Evolutionary conservation across 352 stramenopile species (phyloP).

Genomic region (Pythium plurisporium): DNA sequence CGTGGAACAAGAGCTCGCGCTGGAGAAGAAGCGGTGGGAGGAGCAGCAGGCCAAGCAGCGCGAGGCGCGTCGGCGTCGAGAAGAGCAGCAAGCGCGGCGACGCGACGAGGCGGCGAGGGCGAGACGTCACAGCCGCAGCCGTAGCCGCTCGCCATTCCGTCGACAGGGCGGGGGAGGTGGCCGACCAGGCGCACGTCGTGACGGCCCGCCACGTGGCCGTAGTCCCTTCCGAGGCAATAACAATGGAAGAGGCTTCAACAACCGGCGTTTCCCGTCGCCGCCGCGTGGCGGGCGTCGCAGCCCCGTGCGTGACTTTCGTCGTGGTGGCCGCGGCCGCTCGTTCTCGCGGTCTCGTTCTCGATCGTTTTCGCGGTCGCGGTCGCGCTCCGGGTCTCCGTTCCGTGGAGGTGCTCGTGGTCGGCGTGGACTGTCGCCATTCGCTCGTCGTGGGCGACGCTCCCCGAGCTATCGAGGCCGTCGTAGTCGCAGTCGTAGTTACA

Average conservation of each 20-base stretch:
- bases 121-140: neutral
- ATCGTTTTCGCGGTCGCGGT: conserved; percentile 20
- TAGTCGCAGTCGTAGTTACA: conserved; percentile 33
- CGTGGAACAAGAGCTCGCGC: conserved; percentile 10
- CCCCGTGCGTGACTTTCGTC: neutral
- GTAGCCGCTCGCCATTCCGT: conserved; percentile 17
- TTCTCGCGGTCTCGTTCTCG: conserved; percentile 13
- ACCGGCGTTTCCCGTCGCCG: neutral
- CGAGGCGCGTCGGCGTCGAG: neutral
- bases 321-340: neutral
- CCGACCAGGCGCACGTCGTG: conserved; percentile 4
- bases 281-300: neutral
- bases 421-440: conserved; percentile 4
- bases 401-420: conserved; percentile 13
- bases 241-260: neutral
- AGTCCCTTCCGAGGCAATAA: conserved; percentile 17
- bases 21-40: conserved; percentile 10
- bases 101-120: neutral
- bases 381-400: conserved; percentile 17
- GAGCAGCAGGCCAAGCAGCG: conserved; percentile 6
- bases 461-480: conserved; percentile 6
- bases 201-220: conserved; percentile 39
- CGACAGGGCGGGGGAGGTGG: neutral
- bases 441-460: conserved; percentile 12
- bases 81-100: conserved; percentile 1